A percentile compares a stretch with the other conserved stretches of the same genome.
phyloP scores from a whole-genome alignment of 805 yeast genomes.

The Teunomyces pallodes region DNA sequence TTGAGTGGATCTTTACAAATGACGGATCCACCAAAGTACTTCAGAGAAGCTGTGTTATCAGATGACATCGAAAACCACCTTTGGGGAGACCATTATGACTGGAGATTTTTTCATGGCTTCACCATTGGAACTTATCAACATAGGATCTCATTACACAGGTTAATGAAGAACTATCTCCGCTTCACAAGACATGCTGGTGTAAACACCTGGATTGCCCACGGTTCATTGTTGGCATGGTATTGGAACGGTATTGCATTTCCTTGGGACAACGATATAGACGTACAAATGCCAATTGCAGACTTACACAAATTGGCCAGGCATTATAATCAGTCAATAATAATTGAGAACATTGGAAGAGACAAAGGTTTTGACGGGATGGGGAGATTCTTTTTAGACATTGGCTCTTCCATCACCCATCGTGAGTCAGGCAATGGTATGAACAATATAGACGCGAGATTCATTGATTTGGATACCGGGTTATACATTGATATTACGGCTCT shows the following conservation, averaged over 20 bases:
- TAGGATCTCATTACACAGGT: conserved; percentile 14
- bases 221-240: conserved; percentile 20
- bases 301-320: conserved; percentile 16
- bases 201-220: conserved; percentile 24
- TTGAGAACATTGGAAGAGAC: conserved; percentile 12
- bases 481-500: conserved; percentile 28
- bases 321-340: conserved; percentile 20
- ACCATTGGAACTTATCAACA: conserved; percentile 15
- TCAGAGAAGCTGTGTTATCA: conserved; percentile 18
- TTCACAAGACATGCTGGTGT: conserved; percentile 18
- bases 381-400: conserved; percentile 24
- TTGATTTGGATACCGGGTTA: conserved; percentile 25
- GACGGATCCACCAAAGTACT: conserved; percentile 20
- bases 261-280: conserved; percentile 25
- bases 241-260: conserved; percentile 24
- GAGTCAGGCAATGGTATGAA: conserved; percentile 50
- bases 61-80: conserved; percentile 8
- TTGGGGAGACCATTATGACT: conserved; percentile 26
- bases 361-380: conserved; percentile 17
- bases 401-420: conserved; percentile 20
- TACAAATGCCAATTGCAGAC: conserved; percentile 23
- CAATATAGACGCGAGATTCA: conserved; percentile 22
- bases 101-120: conserved; percentile 24
- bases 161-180: conserved; percentile 16
- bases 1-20: conserved; percentile 13